Conservation (phyloP, 495 filamentous ascomycete genomes). For the Bryoglossum gracile region DNA sequence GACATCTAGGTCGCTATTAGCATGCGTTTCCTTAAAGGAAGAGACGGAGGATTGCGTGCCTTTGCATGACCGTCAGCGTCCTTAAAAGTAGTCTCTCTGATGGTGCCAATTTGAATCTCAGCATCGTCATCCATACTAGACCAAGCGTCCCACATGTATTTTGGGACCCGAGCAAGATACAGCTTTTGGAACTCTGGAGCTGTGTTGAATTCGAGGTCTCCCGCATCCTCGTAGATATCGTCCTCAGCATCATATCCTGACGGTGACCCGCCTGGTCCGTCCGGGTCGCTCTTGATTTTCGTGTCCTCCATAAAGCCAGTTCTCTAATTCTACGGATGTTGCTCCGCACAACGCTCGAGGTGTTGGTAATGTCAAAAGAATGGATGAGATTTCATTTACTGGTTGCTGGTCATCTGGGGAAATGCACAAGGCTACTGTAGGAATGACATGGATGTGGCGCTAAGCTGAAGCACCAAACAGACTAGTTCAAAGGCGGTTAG, state of each 20-base stretch:
- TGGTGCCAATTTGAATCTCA: slow-evolving; percentile 63
- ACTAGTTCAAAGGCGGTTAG: no score
- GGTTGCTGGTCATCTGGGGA: no score
- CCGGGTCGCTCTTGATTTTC: slow-evolving; percentile 62
- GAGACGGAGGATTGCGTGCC: no score
- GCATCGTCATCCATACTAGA: slow-evolving; percentile 42
- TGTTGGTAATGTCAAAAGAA: no score
- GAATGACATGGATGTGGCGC: no score
- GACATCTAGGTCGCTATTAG: no score
- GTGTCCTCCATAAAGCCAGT: slow-evolving; percentile 39
- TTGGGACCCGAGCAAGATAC: slow-evolving; percentile 71
- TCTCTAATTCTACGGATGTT: no score
- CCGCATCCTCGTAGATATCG: slow-evolving; percentile 80
- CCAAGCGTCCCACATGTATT: slow-evolving; percentile 70
- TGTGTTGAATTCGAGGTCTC: slow-evolving; percentile 69
- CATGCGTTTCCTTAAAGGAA: no score
- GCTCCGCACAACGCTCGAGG: no score
- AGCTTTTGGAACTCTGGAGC: slow-evolving; percentile 36
- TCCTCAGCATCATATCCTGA: slow-evolving; percentile 59
- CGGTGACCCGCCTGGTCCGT: slow-evolving; percentile 49
- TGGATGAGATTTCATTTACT: no score
- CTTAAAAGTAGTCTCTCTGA: slow-evolving; percentile 57
- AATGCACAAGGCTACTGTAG: no score
- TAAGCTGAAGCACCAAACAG: no score
- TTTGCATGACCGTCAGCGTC: slow-evolving; percentile 46